A percentile compares a stretch with the other conserved stretches of the same genome.
phyloP scores from a whole-genome alignment of 2,329 filamentous ascomycete genomes.

The Sporothrix protearum region DNA sequence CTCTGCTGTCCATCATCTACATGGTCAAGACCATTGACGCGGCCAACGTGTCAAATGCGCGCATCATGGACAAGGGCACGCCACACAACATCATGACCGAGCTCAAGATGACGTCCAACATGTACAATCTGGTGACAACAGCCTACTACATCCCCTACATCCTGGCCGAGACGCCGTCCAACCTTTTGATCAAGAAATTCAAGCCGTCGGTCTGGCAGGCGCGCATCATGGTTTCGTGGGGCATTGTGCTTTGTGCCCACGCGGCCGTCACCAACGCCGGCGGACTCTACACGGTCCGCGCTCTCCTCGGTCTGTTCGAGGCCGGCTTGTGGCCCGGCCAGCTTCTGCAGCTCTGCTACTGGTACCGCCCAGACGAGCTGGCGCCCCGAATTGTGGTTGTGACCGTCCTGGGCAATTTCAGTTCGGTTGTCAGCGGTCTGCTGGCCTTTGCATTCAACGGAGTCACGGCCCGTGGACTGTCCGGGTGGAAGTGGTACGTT shows the following conservation, averaged over 20 bases:
- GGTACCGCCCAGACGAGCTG: slow-evolving; percentile 49
- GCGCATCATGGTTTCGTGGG: slow-evolving; percentile 64
- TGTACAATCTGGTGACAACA: slow-evolving; percentile 41
- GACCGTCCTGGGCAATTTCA: slow-evolving; percentile 43
- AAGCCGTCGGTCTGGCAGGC: slow-evolving; percentile 72
- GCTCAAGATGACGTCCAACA: slow-evolving; percentile 39
- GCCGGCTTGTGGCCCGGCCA: slow-evolving; percentile 65
- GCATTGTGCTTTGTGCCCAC: slow-evolving; percentile 50
- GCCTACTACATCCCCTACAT: slow-evolving; percentile 62
- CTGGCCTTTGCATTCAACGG: slow-evolving; percentile 44
- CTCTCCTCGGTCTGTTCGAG: slow-evolving; percentile 62
- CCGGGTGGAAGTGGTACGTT: slow-evolving; percentile 36
- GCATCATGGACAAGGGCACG: slow-evolving; percentile 44
- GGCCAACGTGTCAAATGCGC: slow-evolving; percentile 39
- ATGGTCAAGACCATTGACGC: slow-evolving; percentile 28
- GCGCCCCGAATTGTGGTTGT: slow-evolving; percentile 45
- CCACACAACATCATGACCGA: slow-evolving; percentile 42
- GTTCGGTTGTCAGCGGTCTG: slow-evolving; percentile 41
- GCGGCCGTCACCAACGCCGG: slow-evolving; percentile 48
- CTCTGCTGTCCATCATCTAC: slow-evolving; percentile 26
- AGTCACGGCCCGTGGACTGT: slow-evolving; percentile 37
- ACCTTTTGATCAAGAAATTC: slow-evolving; percentile 70
- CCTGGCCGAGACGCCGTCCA: slow-evolving; percentile 72
- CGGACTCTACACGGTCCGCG: slow-evolving; percentile 48
- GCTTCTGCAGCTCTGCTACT: slow-evolving; percentile 44